Evolutionary conservation across 495 filamentous ascomycete species (phyloP).

Genomic region (Chlorociboria aeruginascens): DNA sequence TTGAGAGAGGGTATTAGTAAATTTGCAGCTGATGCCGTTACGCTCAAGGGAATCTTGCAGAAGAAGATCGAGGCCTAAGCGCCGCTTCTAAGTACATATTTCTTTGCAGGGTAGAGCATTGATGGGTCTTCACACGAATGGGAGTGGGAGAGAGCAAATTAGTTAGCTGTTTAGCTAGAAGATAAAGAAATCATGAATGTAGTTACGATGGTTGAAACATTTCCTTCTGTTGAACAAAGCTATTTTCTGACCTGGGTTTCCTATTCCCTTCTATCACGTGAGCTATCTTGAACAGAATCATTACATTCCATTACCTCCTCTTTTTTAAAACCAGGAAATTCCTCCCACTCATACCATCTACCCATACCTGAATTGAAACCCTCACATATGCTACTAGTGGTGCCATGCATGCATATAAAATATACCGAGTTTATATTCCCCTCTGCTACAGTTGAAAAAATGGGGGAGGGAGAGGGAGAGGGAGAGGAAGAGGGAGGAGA

Average conservation of each 20-base stretch:
- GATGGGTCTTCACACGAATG: not conserved
- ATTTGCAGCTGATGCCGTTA: conserved; percentile 91
- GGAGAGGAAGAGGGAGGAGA: not conserved
- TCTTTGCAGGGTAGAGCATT: not conserved
- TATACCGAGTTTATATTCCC: too few species aligned
- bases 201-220: not conserved
- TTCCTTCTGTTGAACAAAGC: too few species aligned
- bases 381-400: too few species aligned
- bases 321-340: too few species aligned
- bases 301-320: too few species aligned
- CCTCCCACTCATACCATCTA: too few species aligned
- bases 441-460: not conserved
- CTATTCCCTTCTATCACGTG: too few species aligned
- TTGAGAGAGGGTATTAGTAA: conserved; percentile 97
- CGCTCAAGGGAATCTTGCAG: conserved; percentile 84
- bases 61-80: conserved; percentile 49
- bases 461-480: not conserved
- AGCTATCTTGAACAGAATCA: too few species aligned
- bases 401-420: too few species aligned
- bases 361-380: too few species aligned
- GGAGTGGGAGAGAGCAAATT: not conserved
- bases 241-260: too few species aligned
- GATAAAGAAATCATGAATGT: not conserved
- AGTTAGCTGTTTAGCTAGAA: not conserved
- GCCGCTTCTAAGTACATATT: not conserved